These are phyloP conservation scores for Eucalyptus dawsonii DNA, from an alignment of 345 rosid species.

Conservation along the genomic window DNA sequence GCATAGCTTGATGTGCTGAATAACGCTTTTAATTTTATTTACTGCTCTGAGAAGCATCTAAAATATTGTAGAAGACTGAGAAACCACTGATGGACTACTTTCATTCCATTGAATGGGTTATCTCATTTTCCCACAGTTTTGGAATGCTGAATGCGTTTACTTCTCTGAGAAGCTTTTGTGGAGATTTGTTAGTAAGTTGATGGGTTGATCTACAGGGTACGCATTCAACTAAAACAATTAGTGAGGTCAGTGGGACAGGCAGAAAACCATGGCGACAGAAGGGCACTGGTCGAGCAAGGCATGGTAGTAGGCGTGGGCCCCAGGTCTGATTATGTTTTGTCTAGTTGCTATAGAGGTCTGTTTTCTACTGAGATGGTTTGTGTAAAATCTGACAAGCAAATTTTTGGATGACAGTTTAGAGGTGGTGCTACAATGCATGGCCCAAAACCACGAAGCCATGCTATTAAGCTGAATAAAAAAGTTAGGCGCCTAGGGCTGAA, in stretches of 20 bases:
- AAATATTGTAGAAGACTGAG: background rate
- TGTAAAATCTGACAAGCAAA: background rate
- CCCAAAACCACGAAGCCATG: slow-evolving; percentile 94
- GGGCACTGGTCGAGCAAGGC: slow-evolving; percentile 89
- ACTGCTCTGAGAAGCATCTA: background rate
- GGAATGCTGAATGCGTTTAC: background rate
- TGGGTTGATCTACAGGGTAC: slow-evolving; percentile 45
- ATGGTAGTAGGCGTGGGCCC: slow-evolving; percentile 77
- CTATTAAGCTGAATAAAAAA: slow-evolving; percentile 76
- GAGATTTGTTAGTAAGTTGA: background rate
- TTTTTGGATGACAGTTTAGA: slow-evolving; percentile 50
- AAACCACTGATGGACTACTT: background rate
- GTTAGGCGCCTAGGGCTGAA: slow-evolving; percentile 85
- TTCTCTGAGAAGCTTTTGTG: background rate
- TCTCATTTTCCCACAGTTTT: background rate
- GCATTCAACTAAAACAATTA: slow-evolving; percentile 87
- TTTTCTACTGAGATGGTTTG: background rate
- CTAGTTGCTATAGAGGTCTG: background rate
- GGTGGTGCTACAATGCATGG: slow-evolving; percentile 91
- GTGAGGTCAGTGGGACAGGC: slow-evolving; percentile 97
- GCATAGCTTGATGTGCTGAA: background rate
- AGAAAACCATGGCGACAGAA: slow-evolving; percentile 85
- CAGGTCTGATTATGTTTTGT: slow-evolving; percentile 34
- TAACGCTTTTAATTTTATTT: background rate
- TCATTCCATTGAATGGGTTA: background rate